Evolutionary conservation across 2,329 filamentous ascomycete genomes (phyloP), one percentile per base, ranked within the genome.

Genomic region (Ophiostoma montium): DNA sequence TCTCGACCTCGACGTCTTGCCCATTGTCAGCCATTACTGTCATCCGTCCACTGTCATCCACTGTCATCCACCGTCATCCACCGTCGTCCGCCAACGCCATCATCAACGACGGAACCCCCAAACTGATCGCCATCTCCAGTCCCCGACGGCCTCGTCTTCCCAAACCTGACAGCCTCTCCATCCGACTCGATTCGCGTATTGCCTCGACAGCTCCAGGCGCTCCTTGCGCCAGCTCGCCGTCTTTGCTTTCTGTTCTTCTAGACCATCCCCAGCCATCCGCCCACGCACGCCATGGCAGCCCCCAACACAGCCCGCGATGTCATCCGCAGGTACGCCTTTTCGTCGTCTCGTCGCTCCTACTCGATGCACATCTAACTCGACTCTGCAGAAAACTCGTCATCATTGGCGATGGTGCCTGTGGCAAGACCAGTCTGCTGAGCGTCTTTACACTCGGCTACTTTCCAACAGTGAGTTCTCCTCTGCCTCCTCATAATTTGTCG

Each of bases 401-500:
- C 59, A 95, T 95, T 60, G 89, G 89, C 54, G 89, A 95, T 49
- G 92, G 92, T 71, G 92, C 92, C 58, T 98, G 92, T 68, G 92
- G 92, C 61, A 98, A 98, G 74, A 98, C 92, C 47, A 94, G 87
- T 79, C 71, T 98, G 60, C 72, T 98, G 57, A 95, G 89, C 64
- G 92, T 98, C 58, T 98, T 98, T 67, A 98, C 92, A 33, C 74
- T 98, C 49, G 92, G 92, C 51, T 96, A 95, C 68, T 98, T 96
- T 61, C 92, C 92, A 60, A 95, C 88, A 62, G 90, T 95, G 73
- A 71, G 87, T 49, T 30, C 21, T 32, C 27, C 23, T 21, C 9
- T 13, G 23, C 11, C 15, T 19, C 23, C 35, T 5, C 19, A 43
- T 10, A 10, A 9, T n/a, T 10, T 41, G 9, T 16, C 8, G n/a